These are phyloP conservation scores for Aureobasidium subglaciale DNA, from an alignment of 2,329 filamentous ascomycete species.

Conservation along the genomic window DNA sequence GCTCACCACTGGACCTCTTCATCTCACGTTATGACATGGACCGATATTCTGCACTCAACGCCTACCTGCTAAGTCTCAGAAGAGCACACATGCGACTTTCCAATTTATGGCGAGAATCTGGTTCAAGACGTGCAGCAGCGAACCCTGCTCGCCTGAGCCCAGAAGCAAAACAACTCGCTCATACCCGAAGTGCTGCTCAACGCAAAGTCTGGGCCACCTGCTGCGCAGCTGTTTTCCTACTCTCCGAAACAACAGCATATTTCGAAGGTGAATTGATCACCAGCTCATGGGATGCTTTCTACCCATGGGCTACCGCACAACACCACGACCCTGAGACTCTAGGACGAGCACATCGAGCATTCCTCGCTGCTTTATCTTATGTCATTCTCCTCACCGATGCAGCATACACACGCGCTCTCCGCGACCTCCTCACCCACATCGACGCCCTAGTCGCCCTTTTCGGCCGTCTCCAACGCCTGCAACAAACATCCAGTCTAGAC, in stretches of 20 bases:
- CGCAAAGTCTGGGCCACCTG: constrained; percentile 85
- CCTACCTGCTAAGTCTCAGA: constrained; percentile 79
- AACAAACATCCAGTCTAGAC: constrained; percentile 71
- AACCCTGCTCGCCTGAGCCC: not conserved
- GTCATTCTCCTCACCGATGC: constrained; percentile 59
- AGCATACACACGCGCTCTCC: constrained; percentile 58
- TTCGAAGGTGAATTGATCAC: constrained; percentile 84
- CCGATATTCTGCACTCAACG: constrained; percentile 76
- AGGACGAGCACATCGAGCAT: constrained; percentile 68
- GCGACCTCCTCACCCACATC: constrained; percentile 62
- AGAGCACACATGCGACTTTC: constrained; percentile 79
- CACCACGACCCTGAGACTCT: constrained; percentile 79
- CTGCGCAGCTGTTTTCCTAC: constrained; percentile 78
- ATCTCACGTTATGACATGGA: constrained; percentile 68
- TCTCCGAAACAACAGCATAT: constrained; percentile 81
- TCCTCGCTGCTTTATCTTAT: constrained; percentile 61
- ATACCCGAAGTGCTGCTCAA: constrained; percentile 58
- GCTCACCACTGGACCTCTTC: constrained; percentile 79
- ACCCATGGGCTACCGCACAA: constrained; percentile 48
- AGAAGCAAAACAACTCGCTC: constrained; percentile 56
- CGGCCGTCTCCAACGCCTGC: constrained; percentile 66
- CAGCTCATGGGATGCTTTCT: constrained; percentile 73
- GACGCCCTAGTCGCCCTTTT: constrained; percentile 76
- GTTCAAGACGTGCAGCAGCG: constrained; percentile 52
- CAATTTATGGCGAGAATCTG: constrained; percentile 78